A percentile compares a stretch with the other conserved stretches of the same genome.
These are phyloP conservation scores for Venturia aucupariae DNA, from an alignment of 2,329 filamentous ascomycete species.

Conservation along the genomic window DNA sequence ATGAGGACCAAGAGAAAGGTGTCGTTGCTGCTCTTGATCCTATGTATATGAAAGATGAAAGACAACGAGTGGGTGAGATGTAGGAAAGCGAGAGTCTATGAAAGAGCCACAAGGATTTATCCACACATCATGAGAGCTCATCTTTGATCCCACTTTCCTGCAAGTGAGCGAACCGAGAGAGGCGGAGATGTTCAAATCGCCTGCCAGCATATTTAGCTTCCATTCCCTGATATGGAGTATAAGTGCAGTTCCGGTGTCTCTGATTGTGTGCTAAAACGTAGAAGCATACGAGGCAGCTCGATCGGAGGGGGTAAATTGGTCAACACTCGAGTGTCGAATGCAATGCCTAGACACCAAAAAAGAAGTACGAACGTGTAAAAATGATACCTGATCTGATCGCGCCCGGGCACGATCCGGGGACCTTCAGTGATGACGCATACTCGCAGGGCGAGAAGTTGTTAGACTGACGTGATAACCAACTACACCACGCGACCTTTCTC, in stretches of 20 bases:
- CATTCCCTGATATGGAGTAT: too few relatives aligned
- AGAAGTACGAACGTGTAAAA: too few relatives aligned
- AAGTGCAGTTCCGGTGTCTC: too few relatives aligned
- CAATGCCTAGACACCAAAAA: too few relatives aligned
- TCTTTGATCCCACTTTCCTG: not conserved
- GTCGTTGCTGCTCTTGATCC: too few relatives aligned
- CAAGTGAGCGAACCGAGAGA: not conserved
- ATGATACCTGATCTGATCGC: not conserved
- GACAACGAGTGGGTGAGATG: too few relatives aligned
- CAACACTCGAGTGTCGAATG: too few relatives aligned
- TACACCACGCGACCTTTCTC: conserved; percentile 17
- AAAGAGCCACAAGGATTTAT: not conserved
- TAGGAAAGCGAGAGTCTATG: not conserved
- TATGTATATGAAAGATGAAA: too few relatives aligned
- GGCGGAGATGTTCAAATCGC: not conserved
- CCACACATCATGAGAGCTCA: not conserved
- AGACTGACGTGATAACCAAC: conserved; percentile 40
- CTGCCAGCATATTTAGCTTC: not conserved
- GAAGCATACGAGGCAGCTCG: too few relatives aligned
- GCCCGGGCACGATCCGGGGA: not conserved
- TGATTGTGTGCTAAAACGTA: too few relatives aligned
- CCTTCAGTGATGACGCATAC: not conserved
- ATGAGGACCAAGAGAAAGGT: not conserved
- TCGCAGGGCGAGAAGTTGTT: conserved; percentile 22
- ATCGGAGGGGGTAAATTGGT: too few relatives aligned